These are phyloP conservation scores for Suhomyces bokatorum DNA, from an alignment of 1,139 yeast genomes.

Conservation along the genomic window DNA sequence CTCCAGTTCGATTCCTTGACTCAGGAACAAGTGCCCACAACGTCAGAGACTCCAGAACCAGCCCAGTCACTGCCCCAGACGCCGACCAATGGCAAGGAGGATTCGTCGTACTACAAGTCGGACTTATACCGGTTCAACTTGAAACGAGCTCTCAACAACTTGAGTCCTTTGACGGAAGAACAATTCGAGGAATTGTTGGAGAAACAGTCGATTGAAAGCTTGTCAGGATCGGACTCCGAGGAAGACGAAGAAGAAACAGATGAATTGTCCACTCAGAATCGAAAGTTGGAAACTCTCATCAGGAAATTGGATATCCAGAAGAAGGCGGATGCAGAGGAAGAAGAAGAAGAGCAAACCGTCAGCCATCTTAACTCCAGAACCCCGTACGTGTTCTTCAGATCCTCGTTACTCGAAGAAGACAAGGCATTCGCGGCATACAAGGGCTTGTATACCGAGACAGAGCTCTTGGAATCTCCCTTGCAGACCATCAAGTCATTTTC, in stretches of 20 bases:
- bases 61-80: neutral
- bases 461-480: constrained; percentile 39
- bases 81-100: constrained; percentile 1
- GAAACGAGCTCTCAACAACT: constrained; percentile 51
- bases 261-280: constrained; percentile 7
- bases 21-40: constrained; percentile 19
- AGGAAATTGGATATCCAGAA: constrained; percentile 28
- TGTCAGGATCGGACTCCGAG: constrained; percentile 57
- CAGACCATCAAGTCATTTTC: constrained; percentile 38
- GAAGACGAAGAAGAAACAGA: constrained; percentile 20
- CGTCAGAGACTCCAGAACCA: neutral
- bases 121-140: constrained; percentile 64
- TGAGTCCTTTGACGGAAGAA: constrained; percentile 51
- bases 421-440: constrained; percentile 72
- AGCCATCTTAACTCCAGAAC: constrained; percentile 65
- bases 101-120: constrained; percentile 46
- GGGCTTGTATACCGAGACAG: constrained; percentile 49
- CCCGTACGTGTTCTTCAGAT: constrained; percentile 58
- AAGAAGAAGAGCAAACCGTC: constrained; percentile 31
- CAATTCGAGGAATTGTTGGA: constrained; percentile 62
- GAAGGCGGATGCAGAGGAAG: constrained; percentile 14
- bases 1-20: constrained; percentile 58
- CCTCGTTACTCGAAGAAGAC: constrained; percentile 42
- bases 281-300: constrained; percentile 11
- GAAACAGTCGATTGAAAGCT: constrained; percentile 52